Conservation (phyloP, 2,329 filamentous ascomycete genomes). For the Colletotrichum lentis region DNA sequence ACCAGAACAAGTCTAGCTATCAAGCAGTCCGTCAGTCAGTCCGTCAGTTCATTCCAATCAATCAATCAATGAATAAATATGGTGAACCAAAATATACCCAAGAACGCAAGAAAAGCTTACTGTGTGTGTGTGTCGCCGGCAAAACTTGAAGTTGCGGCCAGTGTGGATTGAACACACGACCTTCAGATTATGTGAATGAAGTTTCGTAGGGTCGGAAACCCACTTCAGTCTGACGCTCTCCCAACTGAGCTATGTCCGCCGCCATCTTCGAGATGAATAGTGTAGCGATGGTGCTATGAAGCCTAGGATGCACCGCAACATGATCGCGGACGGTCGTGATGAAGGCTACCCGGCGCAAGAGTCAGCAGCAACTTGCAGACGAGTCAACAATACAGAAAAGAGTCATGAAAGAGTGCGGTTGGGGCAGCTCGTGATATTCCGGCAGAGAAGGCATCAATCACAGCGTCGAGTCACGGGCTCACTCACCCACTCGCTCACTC, state of each 20-base stretch:
- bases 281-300: no score
- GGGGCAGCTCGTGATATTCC: neutral
- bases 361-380: neutral
- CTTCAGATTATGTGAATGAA: conserved; percentile 36
- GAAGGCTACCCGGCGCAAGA: neutral
- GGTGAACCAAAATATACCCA: no score
- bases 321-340: neutral
- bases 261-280: conserved; percentile 34
- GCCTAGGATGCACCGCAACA: no score
- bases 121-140: neutral
- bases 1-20: no score
- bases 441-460: neutral
- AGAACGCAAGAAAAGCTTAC: no score
- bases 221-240: conserved; percentile 38
- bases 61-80: no score
- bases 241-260: conserved; percentile 38
- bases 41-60: no score
- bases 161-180: conserved; percentile 38
- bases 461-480: conserved; percentile 4
- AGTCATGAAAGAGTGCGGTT: conserved; percentile 13
- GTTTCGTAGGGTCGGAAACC: conserved; percentile 23
- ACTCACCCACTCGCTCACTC: no score
- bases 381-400: neutral
- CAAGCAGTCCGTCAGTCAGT: no score
- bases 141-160: conserved; percentile 35